A percentile compares a stretch with the other conserved stretches of the same genome.
phyloP scores from a whole-genome alignment of 2,329 filamentous ascomycete species.

The Aphanoascus verrucosus region DNA sequence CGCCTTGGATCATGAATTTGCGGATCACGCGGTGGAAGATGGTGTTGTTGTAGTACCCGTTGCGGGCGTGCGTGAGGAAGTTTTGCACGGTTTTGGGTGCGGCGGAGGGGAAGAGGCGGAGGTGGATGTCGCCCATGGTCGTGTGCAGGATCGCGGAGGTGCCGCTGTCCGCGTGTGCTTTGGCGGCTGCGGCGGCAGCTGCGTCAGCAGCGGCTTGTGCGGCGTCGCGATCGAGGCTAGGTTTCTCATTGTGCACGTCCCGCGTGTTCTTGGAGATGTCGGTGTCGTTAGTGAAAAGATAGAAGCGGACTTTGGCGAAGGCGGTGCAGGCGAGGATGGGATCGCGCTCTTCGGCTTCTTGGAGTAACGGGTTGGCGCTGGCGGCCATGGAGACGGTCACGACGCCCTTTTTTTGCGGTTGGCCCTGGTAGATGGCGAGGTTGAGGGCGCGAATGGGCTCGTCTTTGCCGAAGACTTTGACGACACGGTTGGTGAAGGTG shows the following conservation, averaged over 20 bases:
- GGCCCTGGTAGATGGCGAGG: constrained; percentile 82
- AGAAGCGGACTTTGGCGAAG: constrained; percentile 81
- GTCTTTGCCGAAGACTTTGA: constrained; percentile 82
- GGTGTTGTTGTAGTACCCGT: constrained; percentile 92
- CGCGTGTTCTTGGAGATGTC: constrained; percentile 72
- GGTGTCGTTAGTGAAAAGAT: constrained; percentile 91
- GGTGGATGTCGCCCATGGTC: constrained; percentile 82
- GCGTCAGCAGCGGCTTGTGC: constrained; percentile 37
- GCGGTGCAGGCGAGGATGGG: constrained; percentile 79
- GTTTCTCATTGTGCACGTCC: constrained; percentile 92
- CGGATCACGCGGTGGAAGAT: constrained; percentile 96
- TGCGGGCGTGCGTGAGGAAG: constrained; percentile 81
- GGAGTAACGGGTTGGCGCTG: constrained; percentile 80
- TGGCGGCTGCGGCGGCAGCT: constrained; percentile 38
- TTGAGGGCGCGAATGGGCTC: constrained; percentile 78
- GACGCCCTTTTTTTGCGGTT: constrained; percentile 84
- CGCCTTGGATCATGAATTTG: constrained; percentile 93
- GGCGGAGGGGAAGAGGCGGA: constrained; percentile 83
- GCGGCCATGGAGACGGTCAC: constrained; percentile 97
- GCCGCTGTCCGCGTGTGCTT: constrained; percentile 60
- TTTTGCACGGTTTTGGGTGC: constrained; percentile 95
- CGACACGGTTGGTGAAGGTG: constrained; percentile 82
- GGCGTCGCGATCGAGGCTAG: constrained; percentile 50
- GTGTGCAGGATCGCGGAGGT: constrained; percentile 81
- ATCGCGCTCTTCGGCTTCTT: constrained; percentile 82